Evolutionary conservation across 257 asterid genomes (phyloP).

Genomic region (Solanum dulcamara): DNA sequence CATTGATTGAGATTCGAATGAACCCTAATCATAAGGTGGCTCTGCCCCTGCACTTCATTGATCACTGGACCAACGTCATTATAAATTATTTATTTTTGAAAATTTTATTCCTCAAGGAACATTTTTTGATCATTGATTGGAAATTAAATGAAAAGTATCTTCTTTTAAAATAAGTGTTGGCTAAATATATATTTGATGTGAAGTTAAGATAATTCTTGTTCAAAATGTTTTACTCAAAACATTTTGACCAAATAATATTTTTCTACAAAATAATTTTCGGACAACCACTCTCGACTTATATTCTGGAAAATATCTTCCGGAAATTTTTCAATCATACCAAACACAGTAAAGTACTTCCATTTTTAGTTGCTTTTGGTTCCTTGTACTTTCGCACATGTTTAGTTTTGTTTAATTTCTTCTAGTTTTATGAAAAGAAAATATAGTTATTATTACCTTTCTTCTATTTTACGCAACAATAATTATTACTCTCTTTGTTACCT

Average conservation of each 20-base stretch:
- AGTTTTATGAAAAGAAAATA: neutral
- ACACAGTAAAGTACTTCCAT: neutral
- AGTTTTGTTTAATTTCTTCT: neutral
- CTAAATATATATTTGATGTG: neutral
- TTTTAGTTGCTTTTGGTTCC: neutral
- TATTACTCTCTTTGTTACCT: no score
- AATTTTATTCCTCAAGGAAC: neutral
- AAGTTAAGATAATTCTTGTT: neutral
- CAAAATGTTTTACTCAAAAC: neutral
- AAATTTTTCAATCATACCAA: neutral
- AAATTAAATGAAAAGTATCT: neutral
- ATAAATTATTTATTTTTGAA: neutral
- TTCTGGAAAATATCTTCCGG: neutral
- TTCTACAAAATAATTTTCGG: neutral
- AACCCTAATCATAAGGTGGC: no score
- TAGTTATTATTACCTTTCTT: neutral
- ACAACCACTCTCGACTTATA: neutral
- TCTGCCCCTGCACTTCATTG: rapidly evolving
- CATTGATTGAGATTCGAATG: no score
- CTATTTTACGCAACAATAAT: neutral
- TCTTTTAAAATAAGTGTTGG: neutral
- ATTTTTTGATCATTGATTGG: neutral
- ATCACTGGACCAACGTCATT: no score
- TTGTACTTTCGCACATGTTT: neutral
- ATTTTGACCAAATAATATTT: neutral